A percentile compares a stretch with the other conserved stretches of the same genome.
phyloP scores from a whole-genome alignment of 2,329 filamentous ascomycete species.

The Nothopassalora personata region DNA sequence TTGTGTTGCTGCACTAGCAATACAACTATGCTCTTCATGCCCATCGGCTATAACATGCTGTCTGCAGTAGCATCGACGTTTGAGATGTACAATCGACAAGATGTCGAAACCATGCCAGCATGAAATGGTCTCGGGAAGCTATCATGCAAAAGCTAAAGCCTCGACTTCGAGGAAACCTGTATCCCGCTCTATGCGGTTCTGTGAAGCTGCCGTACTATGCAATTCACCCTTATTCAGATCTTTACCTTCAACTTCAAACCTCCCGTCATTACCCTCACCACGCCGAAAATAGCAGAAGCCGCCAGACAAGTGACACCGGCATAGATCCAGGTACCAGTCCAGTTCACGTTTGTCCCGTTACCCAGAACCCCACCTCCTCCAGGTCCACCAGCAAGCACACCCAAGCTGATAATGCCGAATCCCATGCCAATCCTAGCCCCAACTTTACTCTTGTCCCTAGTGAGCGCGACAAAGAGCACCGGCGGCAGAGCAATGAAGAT shows the following conservation, averaged over 20 bases:
- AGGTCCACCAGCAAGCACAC: slow-evolving; percentile 34
- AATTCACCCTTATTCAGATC: slow-evolving; percentile 9
- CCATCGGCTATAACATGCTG: background rate
- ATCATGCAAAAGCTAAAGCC: background rate
- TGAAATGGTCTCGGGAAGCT: background rate
- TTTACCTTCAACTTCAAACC: slow-evolving; percentile 28
- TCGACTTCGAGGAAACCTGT: background rate
- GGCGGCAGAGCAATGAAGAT: slow-evolving; percentile 41
- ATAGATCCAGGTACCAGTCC: slow-evolving; percentile 34
- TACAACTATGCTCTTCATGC: background rate
- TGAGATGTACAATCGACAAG: background rate
- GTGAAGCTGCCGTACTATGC: background rate
- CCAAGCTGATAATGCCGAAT: slow-evolving; percentile 33
- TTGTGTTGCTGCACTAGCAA: too few species aligned
- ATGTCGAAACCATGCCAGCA: background rate
- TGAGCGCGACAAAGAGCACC: slow-evolving; percentile 37
- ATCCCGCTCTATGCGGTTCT: background rate
- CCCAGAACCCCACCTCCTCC: slow-evolving; percentile 53
- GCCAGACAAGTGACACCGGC: slow-evolving; percentile 26
- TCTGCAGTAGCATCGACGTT: background rate
- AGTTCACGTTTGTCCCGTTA: slow-evolving; percentile 56
- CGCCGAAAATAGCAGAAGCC: slow-evolving; percentile 23
- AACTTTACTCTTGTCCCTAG: slow-evolving; percentile 38
- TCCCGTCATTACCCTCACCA: slow-evolving; percentile 23
- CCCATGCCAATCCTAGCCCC: slow-evolving; percentile 33